Base-by-base conservation (phyloP, 352 stramenopile species). In the Pythium guiyangense region DNA sequence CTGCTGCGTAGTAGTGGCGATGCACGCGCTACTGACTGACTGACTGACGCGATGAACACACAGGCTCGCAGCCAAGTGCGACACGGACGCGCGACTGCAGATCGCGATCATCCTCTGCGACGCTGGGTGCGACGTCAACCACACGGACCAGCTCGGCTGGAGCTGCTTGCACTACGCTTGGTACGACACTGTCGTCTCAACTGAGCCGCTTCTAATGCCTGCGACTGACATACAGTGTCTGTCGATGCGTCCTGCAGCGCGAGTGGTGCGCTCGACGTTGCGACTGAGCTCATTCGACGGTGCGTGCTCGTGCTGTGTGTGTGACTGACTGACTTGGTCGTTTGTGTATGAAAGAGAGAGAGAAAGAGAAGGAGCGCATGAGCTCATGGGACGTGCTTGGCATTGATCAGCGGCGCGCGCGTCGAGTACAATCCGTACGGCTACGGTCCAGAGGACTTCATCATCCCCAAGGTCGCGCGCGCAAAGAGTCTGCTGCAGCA, bases 151-250 rank as follows among this genome's bases (percentile, higher is more conserved):
- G 46, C 66, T 88, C 35, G 84, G 85, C 29, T 95, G 85, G 85
- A 95, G 69, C 67, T 95, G 85, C 47, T 54, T 95, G 26, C 85
- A 95, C 56, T 91, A 95, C 56, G 85, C 85, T 27, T 95, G 85
- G 84, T 93, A 78, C 37, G 67, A 6, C 4, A 50, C 31, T 18
- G 17, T 42, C 29, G 25, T 29, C 18, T 49, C 42, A 29, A 22
- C 12, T 52, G 11, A 40, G 3, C 43, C 25, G 20, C 8, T 35
- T 4, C 39, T 25, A 18, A 17, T 54, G 18, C 14, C 10, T 48
- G 35, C 29, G 44, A 20, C 18, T 57, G 29, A 20, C 39, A 34
- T 59, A 11, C 22, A 39, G 34, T 39, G 34, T 39, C 34, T 39
- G 4, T 39, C 34, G 14, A 8, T 22, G 52, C 49, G 18, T 60